Evolutionary conservation across 163 green algal species (phyloP).

Genomic region (Chloromonas sp.): DNA sequence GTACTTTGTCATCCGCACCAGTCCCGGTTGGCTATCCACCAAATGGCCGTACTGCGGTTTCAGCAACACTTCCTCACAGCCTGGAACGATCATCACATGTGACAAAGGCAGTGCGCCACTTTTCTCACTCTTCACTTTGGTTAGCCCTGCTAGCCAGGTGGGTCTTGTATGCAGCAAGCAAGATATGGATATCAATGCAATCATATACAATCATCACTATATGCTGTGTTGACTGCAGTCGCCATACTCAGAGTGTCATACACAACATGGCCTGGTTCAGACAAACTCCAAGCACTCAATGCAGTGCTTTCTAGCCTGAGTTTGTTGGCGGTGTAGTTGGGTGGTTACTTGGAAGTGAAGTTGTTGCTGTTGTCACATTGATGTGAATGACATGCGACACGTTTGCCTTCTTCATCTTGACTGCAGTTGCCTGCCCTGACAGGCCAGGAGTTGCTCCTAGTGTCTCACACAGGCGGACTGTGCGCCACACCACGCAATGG

Average conservation of each 20-base stretch:
- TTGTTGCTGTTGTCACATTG: not conserved
- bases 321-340: not conserved
- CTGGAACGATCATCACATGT: not conserved
- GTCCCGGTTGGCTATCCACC: not conserved
- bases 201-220: no score
- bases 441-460: not conserved
- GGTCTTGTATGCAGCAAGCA: no score
- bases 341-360: not conserved
- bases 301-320: no score
- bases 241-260: no score
- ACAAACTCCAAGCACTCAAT: not conserved
- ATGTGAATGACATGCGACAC: no score
- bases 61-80: not conserved
- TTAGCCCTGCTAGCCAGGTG: not conserved
- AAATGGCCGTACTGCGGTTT: not conserved
- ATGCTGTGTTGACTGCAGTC: no score
- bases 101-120: not conserved
- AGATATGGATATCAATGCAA: no score
- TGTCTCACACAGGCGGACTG: not conserved
- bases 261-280: no score
- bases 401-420: not conserved
- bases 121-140: not conserved
- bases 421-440: not conserved
- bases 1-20: not conserved
- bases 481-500: not conserved